Evolutionary conservation across 129 eudicot genomes (phyloP).

Genomic region (Flaveria sonorensis): DNA sequence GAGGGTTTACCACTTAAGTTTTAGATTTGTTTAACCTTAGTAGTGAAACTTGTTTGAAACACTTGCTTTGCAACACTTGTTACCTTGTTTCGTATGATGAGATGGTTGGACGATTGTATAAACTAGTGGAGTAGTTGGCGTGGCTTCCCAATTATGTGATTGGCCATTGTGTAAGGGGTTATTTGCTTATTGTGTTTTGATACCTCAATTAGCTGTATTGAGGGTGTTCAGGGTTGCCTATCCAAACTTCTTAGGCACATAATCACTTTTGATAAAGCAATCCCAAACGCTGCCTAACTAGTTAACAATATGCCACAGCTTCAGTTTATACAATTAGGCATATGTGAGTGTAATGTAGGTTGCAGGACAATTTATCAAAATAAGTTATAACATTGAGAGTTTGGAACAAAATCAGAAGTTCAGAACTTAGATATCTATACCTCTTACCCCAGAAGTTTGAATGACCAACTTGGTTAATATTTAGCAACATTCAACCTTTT

Average conservation of each 20-base stretch:
- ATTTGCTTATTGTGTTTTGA: background rate
- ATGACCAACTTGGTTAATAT: background rate
- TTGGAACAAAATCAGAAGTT: background rate
- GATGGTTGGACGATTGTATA: background rate
- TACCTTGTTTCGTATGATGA: background rate
- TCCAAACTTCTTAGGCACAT: background rate
- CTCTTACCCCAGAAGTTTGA: background rate
- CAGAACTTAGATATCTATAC: background rate
- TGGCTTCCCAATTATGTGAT: background rate
- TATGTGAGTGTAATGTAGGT: background rate
- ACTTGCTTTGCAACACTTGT: background rate
- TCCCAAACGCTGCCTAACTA: background rate
- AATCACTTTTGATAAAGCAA: background rate
- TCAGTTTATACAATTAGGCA: background rate
- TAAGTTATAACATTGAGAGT: background rate
- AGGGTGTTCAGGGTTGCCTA: constrained; percentile 7
- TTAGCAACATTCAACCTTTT: background rate
- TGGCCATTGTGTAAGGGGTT: background rate
- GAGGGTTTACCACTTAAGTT: background rate
- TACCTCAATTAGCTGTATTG: background rate
- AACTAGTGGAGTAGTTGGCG: background rate
- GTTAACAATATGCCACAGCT: background rate
- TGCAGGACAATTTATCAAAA: background rate
- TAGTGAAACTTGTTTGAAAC: too few relatives aligned
- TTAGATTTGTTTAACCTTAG: background rate